Evolutionary conservation across 352 stramenopile genomes (phyloP).

Genomic region (Phytophthora agathidicida): DNA sequence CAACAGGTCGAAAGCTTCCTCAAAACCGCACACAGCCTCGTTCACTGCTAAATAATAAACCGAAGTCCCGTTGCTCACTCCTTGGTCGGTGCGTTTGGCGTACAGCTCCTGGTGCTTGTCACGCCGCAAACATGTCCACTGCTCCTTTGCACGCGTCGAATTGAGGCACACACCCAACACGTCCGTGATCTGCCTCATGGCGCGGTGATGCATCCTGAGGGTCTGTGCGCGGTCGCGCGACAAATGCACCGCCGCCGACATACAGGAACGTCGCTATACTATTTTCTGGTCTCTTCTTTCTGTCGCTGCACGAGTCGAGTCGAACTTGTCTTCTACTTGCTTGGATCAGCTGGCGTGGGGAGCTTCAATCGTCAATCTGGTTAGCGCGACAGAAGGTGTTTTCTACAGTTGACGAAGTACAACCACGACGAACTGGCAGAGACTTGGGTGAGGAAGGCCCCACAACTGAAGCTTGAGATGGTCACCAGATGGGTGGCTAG

Average conservation of each 20-base stretch:
- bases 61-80: constrained; percentile 32
- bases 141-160: constrained; percentile 55
- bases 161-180: constrained; percentile 61
- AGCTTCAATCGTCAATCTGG: constrained; percentile 6
- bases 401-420: no score
- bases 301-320: not conserved
- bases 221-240: constrained; percentile 59
- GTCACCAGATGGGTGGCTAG: constrained; percentile 19
- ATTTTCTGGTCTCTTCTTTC: not conserved
- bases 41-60: constrained; percentile 67
- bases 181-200: constrained; percentile 67
- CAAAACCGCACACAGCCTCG: constrained; percentile 59
- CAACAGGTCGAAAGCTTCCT: constrained; percentile 63
- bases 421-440: constrained; percentile 16
- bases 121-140: constrained; percentile 59
- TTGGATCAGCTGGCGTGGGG: constrained; percentile 1
- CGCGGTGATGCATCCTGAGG: constrained; percentile 62
- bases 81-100: constrained; percentile 43
- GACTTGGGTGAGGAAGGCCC: not conserved
- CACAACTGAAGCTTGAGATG: not conserved
- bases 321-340: no score
- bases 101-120: constrained; percentile 64
- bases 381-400: constrained; percentile 4
- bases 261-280: constrained; percentile 6
- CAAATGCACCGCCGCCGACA: constrained; percentile 45